phyloP scores from a whole-genome alignment of 352 stramenopile species.

The Phytophthora capsici region DNA sequence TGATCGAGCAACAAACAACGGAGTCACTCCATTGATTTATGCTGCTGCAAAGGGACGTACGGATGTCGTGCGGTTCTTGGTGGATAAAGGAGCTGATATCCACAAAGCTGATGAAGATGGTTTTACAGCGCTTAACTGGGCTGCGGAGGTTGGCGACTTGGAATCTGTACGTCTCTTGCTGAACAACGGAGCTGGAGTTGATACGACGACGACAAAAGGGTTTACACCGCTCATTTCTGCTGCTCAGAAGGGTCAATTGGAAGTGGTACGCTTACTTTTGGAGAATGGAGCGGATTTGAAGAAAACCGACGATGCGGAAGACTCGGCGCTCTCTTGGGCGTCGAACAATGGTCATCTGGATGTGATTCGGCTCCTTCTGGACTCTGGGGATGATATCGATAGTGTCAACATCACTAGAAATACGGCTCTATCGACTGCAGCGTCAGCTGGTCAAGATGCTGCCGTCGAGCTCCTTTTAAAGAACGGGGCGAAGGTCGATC shows the following conservation, averaged over 20 bases:
- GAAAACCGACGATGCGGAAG: background rate
- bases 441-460: background rate
- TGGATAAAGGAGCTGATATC: background rate
- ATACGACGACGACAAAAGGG: background rate
- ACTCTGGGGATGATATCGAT: background rate
- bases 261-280: conserved; percentile 1
- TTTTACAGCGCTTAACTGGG: background rate
- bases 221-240: conserved; percentile 3
- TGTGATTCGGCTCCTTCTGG: background rate
- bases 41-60: background rate
- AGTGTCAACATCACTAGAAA: background rate
- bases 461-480: background rate
- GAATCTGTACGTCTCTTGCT: background rate
- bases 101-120: background rate
- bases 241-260: background rate
- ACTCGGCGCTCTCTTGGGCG: background rate
- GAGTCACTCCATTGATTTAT: background rate
- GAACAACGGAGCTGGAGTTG: conserved; percentile 1
- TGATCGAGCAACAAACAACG: background rate
- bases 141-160: background rate
- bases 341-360: background rate
- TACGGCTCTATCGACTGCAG: background rate
- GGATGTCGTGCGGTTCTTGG: background rate
- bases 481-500: background rate
- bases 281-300: conserved; percentile 1